Evolutionary conservation across 1,139 yeast genomes (phyloP), one percentile per base, ranked within the genome.

Genomic region (Candida sp.): DNA sequence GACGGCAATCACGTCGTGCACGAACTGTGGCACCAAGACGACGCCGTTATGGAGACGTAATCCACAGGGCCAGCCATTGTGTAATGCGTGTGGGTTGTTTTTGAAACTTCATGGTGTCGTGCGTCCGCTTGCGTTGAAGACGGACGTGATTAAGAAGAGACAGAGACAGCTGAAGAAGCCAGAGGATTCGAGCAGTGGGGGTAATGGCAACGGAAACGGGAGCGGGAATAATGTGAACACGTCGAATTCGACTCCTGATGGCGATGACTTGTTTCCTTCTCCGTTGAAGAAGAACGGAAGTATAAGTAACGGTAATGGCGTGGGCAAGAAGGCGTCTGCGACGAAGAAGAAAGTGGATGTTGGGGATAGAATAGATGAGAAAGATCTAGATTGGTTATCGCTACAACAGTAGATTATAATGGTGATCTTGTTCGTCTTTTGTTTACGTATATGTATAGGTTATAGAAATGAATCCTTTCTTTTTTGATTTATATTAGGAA

Each of bases 71-170:
- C 77, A 81, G 58, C 73, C 85, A 17, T 65, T 83, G 23, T 83
- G 87, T 61, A 83, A 83, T 61, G 87, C 87, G 0, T 83, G 87
- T 67, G 86, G 87, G 1, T 67, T 83, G 38, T 83, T 82, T 56
- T 71, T 78, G 55, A 82, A 82, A 63, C 65, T 83, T 38, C 86
- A 83, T 58, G 87, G 87, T 30, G 83, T 82, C 7, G 80, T 81
- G 4, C 63, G 86, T 44, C 86, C 86, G 5, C 70, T 81, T 47
- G 71, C 94, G 41, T 73, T 93, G 58, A 93, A 93, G 67, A 91
- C 97, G 3, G 97, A 92, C 69, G 92, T 92, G 11, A 93, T 93
- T 62, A 90, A 91, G 70, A 87, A 94, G 53, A 80, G 98, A 63
- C 63, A 52, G 51, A 47, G 56, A 39, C 42, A 38, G 27, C 7